These are phyloP conservation scores for Ceratobasidium sp. DNA, from an alignment of 1,284 basidiomycete genomes.

Conservation along the genomic window DNA sequence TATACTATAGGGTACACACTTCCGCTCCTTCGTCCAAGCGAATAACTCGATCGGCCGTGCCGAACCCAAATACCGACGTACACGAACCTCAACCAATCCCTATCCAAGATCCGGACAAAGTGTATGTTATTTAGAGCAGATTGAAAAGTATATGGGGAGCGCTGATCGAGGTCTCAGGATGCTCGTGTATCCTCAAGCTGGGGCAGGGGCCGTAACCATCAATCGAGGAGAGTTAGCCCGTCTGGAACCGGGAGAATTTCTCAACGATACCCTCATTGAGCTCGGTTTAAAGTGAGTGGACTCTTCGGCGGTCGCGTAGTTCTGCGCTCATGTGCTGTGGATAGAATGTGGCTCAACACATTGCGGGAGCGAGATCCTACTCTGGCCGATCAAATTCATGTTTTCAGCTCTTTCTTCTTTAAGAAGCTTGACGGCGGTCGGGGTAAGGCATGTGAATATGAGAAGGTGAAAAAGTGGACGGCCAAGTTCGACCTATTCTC, in stretches of 20 bases:
- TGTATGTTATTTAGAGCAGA: constrained; percentile 4
- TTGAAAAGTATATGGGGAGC: background rate
- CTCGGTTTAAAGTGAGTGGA: constrained; percentile 84
- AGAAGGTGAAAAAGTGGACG: constrained; percentile 94
- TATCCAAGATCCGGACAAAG: constrained; percentile 26
- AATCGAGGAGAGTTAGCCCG: constrained; percentile 78
- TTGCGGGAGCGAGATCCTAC: constrained; percentile 62
- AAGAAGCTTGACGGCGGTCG: constrained; percentile 68
- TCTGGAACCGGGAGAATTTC: constrained; percentile 76
- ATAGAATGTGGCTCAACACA: constrained; percentile 72
- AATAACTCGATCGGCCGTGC: background rate
- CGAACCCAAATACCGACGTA: background rate
- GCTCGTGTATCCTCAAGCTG: constrained; percentile 73
- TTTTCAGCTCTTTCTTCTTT: constrained; percentile 99
- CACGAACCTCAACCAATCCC: background rate
- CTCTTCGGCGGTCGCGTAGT: too few species aligned
- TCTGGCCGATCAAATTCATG: constrained; percentile 76
- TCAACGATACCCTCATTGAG: constrained; percentile 97
- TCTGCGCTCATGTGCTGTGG: too few species aligned
- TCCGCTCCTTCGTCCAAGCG: background rate
- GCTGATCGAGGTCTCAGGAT: constrained; percentile 64
- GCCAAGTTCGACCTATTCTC: constrained; percentile 83
- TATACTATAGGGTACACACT: background rate
- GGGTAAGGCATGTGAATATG: constrained; percentile 55
- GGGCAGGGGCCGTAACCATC: constrained; percentile 76